Percentiles rank a stretch among this genome's conserved stretches.
phyloP scores from a whole-genome alignment of 2,329 filamentous ascomycete species.

The Scedosporium boydii region DNA sequence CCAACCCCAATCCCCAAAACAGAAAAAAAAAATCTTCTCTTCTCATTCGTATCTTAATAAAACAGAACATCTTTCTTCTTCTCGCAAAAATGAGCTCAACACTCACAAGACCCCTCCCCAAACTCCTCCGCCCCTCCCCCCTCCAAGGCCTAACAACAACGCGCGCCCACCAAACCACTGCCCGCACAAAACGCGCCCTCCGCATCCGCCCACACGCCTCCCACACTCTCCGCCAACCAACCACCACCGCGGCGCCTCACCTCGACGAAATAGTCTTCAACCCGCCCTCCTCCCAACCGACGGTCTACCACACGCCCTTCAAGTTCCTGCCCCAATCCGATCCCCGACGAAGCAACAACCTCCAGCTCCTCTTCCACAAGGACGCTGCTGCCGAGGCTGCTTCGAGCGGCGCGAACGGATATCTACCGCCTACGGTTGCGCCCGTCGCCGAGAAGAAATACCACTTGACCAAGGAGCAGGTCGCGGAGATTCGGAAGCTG shows the following conservation, averaged over 20 bases:
- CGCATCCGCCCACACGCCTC: conserved; percentile 52
- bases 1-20: no score
- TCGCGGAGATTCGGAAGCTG: conserved; percentile 50
- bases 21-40: no score
- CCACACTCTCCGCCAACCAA: conserved; percentile 35
- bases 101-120: conserved; percentile 6
- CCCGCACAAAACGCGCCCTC: conserved; percentile 46
- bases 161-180: conserved; percentile 40
- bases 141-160: conserved; percentile 12
- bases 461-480: conserved; percentile 44
- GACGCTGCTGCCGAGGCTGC: conserved; percentile 11
- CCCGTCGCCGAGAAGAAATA: conserved; percentile 22
- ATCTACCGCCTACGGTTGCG: conserved; percentile 22
- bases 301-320: conserved; percentile 57
- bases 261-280: conserved; percentile 42
- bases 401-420: conserved; percentile 8
- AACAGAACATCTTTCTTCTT: no score
- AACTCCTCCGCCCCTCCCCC: conserved; percentile 14
- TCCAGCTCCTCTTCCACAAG: conserved; percentile 31
- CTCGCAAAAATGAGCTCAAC: no score
- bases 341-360: conserved; percentile 40
- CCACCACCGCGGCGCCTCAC: conserved; percentile 22
- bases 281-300: conserved; percentile 42
- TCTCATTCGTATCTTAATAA: no score
- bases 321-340: conserved; percentile 53